A percentile compares a stretch with the other conserved stretches of the same genome.
These are phyloP conservation scores for Exophiala calicioides DNA, from an alignment of 2,329 filamentous ascomycete species.

Conservation along the genomic window DNA sequence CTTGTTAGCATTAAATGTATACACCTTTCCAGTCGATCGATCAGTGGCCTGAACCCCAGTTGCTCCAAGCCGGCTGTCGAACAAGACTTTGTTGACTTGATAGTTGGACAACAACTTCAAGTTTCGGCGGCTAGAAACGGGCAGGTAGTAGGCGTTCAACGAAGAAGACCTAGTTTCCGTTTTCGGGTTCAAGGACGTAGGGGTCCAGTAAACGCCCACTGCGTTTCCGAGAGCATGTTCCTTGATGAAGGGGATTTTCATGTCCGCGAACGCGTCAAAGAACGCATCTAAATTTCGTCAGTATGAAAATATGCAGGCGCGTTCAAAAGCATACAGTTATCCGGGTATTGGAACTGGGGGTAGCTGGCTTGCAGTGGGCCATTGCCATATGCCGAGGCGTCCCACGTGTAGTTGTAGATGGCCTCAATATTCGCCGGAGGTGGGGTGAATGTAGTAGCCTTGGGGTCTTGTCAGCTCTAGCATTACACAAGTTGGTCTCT, in stretches of 20 bases:
- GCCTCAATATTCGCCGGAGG: constrained; percentile 38
- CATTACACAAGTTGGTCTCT: neutral
- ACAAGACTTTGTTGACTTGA: constrained; percentile 37
- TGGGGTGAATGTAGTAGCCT: constrained; percentile 38
- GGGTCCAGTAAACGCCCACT: constrained; percentile 41
- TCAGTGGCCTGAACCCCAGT: constrained; percentile 19
- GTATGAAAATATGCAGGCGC: neutral
- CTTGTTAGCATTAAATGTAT: constrained; percentile 34
- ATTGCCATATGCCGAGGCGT: constrained; percentile 43
- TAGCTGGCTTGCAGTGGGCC: constrained; percentile 54
- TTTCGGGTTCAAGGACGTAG: constrained; percentile 38
- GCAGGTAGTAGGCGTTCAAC: constrained; percentile 41
- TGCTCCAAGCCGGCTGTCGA: constrained; percentile 20
- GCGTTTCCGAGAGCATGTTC: constrained; percentile 42
- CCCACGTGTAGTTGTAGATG: constrained; percentile 42
- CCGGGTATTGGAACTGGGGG: constrained; percentile 36
- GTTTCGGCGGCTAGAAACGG: constrained; percentile 37
- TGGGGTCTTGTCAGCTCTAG: neutral
- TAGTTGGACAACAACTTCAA: constrained; percentile 38
- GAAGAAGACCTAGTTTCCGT: constrained; percentile 44
- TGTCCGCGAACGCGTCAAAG: constrained; percentile 40
- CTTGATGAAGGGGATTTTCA: constrained; percentile 39
- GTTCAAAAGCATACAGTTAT: constrained; percentile 10
- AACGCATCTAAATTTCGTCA: constrained; percentile 30
- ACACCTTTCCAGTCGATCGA: constrained; percentile 1